Evolutionary conservation across 306 rosid species (phyloP).

Genomic region (Sicyos edulis): DNA sequence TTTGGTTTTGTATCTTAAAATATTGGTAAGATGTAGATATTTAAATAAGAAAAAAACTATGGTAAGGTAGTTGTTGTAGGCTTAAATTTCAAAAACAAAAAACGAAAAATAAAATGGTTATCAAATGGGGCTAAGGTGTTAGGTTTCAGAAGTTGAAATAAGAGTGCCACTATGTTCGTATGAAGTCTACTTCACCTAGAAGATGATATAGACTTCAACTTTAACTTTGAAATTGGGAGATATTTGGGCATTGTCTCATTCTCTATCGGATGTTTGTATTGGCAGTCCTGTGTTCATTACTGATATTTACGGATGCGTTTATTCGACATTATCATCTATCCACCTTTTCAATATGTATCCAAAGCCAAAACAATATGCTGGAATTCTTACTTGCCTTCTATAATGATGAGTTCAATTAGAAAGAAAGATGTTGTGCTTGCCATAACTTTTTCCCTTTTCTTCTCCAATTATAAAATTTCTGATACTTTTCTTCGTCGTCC

Average conservation of each 20-base stretch:
- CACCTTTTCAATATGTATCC: background rate
- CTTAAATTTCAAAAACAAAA: too few species aligned
- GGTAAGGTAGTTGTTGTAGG: too few species aligned
- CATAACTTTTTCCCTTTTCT: background rate
- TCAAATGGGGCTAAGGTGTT: background rate
- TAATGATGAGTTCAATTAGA: conserved; percentile 3
- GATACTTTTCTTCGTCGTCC: conserved; percentile 16
- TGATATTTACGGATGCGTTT: background rate
- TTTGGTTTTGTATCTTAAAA: too few species aligned
- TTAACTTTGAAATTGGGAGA: background rate
- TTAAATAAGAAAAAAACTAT: too few species aligned
- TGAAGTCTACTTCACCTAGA: background rate
- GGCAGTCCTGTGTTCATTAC: background rate
- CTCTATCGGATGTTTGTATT: background rate
- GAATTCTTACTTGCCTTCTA: background rate
- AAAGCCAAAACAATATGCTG: background rate
- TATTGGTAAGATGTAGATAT: too few species aligned
- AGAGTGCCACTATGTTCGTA: background rate
- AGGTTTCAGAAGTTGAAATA: background rate
- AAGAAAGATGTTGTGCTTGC: conserved; percentile 3
- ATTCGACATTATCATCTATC: background rate
- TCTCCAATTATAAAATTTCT: background rate
- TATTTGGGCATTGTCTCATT: background rate
- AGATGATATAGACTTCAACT: background rate
- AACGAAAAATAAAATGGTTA: too few species aligned